phyloP scores from a whole-genome alignment of 306 rosid genomes.

The Begonia masoniana region DNA sequence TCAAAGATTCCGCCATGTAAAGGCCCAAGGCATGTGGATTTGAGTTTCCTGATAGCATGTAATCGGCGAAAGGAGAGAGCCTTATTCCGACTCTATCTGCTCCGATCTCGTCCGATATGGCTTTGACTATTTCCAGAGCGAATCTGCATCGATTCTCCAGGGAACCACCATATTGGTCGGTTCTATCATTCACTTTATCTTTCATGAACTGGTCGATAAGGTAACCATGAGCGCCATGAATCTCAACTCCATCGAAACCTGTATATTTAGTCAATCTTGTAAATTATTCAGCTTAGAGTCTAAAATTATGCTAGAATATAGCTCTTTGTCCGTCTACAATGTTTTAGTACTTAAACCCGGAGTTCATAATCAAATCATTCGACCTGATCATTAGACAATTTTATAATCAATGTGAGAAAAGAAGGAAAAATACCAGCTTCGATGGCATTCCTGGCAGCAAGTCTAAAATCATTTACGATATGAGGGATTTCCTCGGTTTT shows the following conservation, averaged over 20 bases:
- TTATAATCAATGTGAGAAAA: background rate
- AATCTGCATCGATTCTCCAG: conserved; percentile 57
- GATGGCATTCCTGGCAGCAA: conserved; percentile 50
- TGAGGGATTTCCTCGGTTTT: conserved; percentile 45
- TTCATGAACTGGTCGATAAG: conserved; percentile 26
- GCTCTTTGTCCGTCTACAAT: no score
- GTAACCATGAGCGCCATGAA: conserved; percentile 30
- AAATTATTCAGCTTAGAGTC: no score
- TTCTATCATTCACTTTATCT: conserved; percentile 25
- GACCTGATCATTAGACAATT: no score
- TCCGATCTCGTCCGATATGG: conserved; percentile 37
- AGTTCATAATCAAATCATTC: no score
- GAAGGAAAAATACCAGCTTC: conserved; percentile 44
- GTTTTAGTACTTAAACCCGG: no score
- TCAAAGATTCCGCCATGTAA: conserved; percentile 29
- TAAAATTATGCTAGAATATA: no score
- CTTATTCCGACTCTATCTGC: conserved; percentile 53
- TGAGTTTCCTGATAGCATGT: conserved; percentile 41
- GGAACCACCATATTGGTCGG: conserved; percentile 27
- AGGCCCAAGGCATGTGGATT: conserved; percentile 42
- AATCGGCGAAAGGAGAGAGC: conserved; percentile 51
- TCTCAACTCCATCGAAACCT: conserved; percentile 41
- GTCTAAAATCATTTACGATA: conserved; percentile 44
- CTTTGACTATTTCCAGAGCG: conserved; percentile 39
- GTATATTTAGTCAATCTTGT: background rate